These are phyloP conservation scores for Cicer pinnatifidum DNA, from an alignment of 306 rosid species.

Conservation along the genomic window DNA sequence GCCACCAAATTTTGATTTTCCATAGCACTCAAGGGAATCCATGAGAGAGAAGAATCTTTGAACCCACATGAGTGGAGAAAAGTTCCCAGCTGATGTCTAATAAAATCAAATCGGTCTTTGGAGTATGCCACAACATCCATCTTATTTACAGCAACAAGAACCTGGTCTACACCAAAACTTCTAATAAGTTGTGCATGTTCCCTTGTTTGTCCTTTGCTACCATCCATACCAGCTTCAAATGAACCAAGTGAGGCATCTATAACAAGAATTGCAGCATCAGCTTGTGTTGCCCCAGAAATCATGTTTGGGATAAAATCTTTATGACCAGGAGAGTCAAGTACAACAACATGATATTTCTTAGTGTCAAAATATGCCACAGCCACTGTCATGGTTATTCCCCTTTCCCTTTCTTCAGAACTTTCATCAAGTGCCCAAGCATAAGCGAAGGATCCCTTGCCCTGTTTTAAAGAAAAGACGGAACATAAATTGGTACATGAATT, in stretches of 20 bases:
- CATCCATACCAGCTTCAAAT: constrained; percentile 90
- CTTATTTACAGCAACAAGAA: constrained; percentile 88
- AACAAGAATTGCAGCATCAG: constrained; percentile 94
- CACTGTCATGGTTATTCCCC: constrained; percentile 98
- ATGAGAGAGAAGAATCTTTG: constrained; percentile 72
- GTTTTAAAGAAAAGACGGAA: constrained; percentile 35
- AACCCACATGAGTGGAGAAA: constrained; percentile 89
- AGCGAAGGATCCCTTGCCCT: constrained; percentile 98
- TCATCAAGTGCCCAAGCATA: constrained; percentile 99
- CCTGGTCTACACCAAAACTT: constrained; percentile 96
- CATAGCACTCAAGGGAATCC: constrained; percentile 92
- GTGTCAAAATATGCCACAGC: constrained; percentile 99
- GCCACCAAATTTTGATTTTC: constrained; percentile 92
- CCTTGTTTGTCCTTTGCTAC: constrained; percentile 85
- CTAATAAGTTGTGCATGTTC: constrained; percentile 95
- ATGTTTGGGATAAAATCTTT: constrained; percentile 97
- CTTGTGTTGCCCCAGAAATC: constrained; percentile 98
- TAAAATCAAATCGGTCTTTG: constrained; percentile 83
- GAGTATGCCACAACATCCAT: constrained; percentile 90
- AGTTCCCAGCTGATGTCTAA: constrained; percentile 67
- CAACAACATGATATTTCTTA: constrained; percentile 84
- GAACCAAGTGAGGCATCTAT: constrained; percentile 92
- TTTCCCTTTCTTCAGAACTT: constrained; percentile 96
- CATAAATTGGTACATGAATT: constrained; percentile 23
- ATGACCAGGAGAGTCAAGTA: constrained; percentile 98